Evolutionary conservation across 257 asterid genomes (phyloP), one percentile per base, ranked within the genome.

Genomic region (Linderniella brevidens): DNA sequence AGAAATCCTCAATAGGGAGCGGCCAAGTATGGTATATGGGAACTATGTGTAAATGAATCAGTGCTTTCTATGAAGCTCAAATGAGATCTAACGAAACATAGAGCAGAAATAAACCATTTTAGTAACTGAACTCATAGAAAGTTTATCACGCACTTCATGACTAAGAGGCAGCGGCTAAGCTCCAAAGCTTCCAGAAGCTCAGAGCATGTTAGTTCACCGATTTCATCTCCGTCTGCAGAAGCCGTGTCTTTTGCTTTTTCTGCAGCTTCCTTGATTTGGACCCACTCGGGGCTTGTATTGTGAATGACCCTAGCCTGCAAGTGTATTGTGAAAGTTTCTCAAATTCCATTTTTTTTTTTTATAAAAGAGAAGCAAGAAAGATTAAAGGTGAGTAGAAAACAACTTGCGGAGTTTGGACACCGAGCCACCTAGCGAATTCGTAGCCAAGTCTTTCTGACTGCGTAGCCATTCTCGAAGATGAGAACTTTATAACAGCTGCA

Each of bases 121-220:
- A 25, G 6, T 25, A 25, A 25, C 32, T 25, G 32, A 25, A 6
- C 32, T 25, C 32, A 2, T 25, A 25, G 32, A 25, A 25, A 25
- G 6, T 25, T 25, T 25, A 25, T 2, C 52, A 68, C 82, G 19
- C 44, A 90, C 96, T 81, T 90, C 96, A 85, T 86, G 58, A 85
- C 60, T 50, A 81, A 62, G 64, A 90, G 86, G 75, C 98, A 85
- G 42, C 98, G 87, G 62, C 98, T 85, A 48, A 90, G 96, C 74
- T 90, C 98, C 60, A 90, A 96, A 70, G 98, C 98, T 85, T 90
- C 98, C 25, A 90, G 78, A 63, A 90, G 94, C 65, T 85, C 98
- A 52, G 87, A 79, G 62, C 98, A 90, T 20, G 94, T 90, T 75
- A 81, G 70, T 65, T 80, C 96, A 70, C 83, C 92, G 40, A 74